Evolutionary conservation across 176 grass and related monocot species (phyloP), one percentile per base, ranked within the genome.

Genomic region (Zoysia japonica): DNA sequence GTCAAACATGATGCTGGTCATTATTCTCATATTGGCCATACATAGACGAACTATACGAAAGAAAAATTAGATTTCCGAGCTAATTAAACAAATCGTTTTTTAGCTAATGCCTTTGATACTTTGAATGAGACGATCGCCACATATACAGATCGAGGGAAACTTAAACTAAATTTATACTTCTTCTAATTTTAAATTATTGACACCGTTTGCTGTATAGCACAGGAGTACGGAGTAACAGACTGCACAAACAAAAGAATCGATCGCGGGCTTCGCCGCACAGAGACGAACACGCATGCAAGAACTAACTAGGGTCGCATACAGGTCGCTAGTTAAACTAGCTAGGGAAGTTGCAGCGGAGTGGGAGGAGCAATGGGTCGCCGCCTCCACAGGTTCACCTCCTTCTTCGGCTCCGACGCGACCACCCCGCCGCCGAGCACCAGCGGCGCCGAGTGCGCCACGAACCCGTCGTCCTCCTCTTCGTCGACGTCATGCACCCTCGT

Each of bases 361-460:
- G 88, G 88, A 10, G 86, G 74, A 49, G 75, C 71, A 56, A 93
- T 81, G 67, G 86, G 89, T 42, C 96, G 93, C 7, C 96, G 93
- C 84, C 86, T 89, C 96, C 96, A 99, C 74, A 99, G 70, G 82
- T 91, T 88, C 17, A 93, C 90, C 90, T 99, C 96, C 90, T 99
- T 99, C 90, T 79, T 89, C 0, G 84, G 86, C 82, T 95, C 92
- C 20, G 63, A 64, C 76, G 62, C 83, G n/a, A 73, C 80, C 20
- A 42, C 50, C 46, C 95, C 92, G 28, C 90, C 84, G 15, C 88
- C 90, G 39, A 93, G 56, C 75, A 88, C 77, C 14, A 96, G 75
- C 20, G 96, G 96, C 38, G 96, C 96, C 2, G 92, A 99, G 79
- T 91, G 83, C 67, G 87, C 85, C n/a, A 96, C 75, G 52, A 90